Percentiles rank a stretch among this genome's conserved stretches.
phyloP scores from a whole-genome alignment of 164 flowering plant genomes.

The Aristolochia contorta region DNA sequence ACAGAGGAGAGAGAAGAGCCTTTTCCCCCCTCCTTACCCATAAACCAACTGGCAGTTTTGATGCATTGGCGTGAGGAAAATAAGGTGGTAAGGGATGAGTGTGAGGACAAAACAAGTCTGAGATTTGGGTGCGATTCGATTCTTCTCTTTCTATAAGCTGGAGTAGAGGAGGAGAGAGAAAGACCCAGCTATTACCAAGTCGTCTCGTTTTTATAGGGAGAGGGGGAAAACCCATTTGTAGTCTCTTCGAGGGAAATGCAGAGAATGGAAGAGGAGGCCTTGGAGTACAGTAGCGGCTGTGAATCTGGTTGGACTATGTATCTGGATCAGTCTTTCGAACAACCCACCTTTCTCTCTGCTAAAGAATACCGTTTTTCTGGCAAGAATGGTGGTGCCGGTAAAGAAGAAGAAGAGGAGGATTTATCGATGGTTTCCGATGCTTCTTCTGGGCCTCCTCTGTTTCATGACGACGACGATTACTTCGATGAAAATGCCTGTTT shows the following conservation, averaged over 20 bases:
- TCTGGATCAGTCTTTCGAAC: slow-evolving; percentile 39
- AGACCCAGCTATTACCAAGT: neutral
- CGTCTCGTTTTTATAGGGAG: neutral
- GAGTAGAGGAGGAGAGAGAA: neutral
- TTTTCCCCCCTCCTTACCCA: slow-evolving; percentile 1
- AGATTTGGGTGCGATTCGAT: slow-evolving; percentile 8
- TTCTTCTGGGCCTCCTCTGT: slow-evolving; percentile 81
- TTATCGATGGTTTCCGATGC: slow-evolving; percentile 94
- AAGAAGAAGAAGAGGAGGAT: slow-evolving; percentile 35
- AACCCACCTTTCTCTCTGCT: slow-evolving; percentile 3
- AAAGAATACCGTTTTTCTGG: slow-evolving; percentile 6
- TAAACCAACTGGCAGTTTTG: slow-evolving; percentile 9
- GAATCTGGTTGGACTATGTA: slow-evolving; percentile 91
- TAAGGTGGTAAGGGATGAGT: neutral
- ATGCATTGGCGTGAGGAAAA: slow-evolving; percentile 5
- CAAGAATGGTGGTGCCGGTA: neutral
- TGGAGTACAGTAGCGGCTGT: slow-evolving; percentile 59
- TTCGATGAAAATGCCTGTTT: slow-evolving; percentile 19
- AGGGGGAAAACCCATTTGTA: neutral
- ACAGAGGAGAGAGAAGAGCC: neutral
- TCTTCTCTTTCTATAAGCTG: slow-evolving; percentile 1
- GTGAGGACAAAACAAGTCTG: slow-evolving; percentile 8
- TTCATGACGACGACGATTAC: slow-evolving; percentile 35
- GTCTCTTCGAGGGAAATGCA: neutral
- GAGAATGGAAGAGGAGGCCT: slow-evolving; percentile 32